Conservation (phyloP, 345 rosid species). For the Reutealis trisperma region DNA sequence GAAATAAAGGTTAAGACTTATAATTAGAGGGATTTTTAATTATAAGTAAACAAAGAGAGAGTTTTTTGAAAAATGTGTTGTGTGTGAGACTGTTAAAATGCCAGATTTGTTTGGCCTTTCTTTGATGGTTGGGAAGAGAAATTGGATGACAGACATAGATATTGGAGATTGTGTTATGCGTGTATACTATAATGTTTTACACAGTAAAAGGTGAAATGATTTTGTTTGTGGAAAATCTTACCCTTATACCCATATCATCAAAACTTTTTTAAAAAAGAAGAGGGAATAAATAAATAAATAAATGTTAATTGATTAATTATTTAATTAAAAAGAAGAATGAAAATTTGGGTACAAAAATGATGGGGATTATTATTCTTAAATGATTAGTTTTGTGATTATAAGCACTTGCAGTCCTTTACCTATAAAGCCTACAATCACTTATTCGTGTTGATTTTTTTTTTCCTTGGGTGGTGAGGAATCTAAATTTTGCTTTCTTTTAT, state of each 20-base stretch:
- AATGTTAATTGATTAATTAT: too few species aligned
- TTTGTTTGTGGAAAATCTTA: constrained; percentile 38
- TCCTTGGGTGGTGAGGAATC: constrained; percentile 12
- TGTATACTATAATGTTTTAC: constrained; percentile 8
- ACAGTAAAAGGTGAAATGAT: constrained; percentile 43
- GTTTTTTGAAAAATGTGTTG: constrained; percentile 15
- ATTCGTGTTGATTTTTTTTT: background rate
- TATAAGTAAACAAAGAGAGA: background rate
- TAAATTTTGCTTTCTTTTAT: background rate
- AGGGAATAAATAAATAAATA: background rate
- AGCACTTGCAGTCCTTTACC: background rate
- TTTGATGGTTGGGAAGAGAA: background rate
- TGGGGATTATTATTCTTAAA: constrained; percentile 77
- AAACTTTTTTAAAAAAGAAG: constrained; percentile 4
- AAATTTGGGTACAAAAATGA: constrained; percentile 38
- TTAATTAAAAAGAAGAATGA: constrained; percentile 6
- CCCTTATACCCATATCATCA: background rate
- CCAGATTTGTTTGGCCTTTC: constrained; percentile 35
- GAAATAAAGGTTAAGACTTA: too few species aligned
- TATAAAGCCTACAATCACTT: background rate
- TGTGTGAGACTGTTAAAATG: constrained; percentile 8
- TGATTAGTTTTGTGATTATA: constrained; percentile 45
- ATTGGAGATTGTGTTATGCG: constrained; percentile 22
- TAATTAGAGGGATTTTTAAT: background rate
- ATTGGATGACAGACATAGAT: constrained; percentile 33